Base-by-base conservation (phyloP, 2,329 filamentous ascomycete genomes). In the Penicillium sp. region DNA sequence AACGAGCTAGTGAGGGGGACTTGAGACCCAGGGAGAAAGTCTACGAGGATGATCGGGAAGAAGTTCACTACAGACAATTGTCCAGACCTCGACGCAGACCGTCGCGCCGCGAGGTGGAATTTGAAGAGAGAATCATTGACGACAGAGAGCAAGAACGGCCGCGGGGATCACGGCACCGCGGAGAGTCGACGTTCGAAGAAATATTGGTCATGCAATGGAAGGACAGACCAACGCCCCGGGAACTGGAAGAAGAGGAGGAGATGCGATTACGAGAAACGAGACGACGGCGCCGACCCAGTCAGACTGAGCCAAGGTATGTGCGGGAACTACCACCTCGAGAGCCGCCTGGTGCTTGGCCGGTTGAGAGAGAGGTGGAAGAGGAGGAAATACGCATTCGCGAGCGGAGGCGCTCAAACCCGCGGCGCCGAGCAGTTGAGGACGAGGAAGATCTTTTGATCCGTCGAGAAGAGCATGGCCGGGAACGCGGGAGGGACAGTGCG, bases 371-470 rank as follows among this genome's bases (percentile, higher is more conserved):
- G 22, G 42, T 58, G 59, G 70, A 68, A 37, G 69, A 73, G 54
- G 58, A 60, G 14, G 48, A 57, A 13, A 30, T 43, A 6, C 58
- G 33, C 6, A 54, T 48, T 30, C 61, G 66, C 40, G 67, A 65
- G 30, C 65, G 65, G 11, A 63, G 62, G 26, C 59, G 55, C 25
- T 43, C 49, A 16, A 62, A 63, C 37, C 42, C 52, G 4, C 67
- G 61, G 26, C 57, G 37, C 16, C 57, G 57, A 11, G 65, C 52
- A 10, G 62, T 63, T 7, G 63, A 65, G 28, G 73, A 81, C 49
- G 76, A 79, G 57, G 75, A 79, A 57, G 78, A 81, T 60, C 73
- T 81, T 56, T 74, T 78, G 58, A 70, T 77, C 38, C 76, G 77
- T 33, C 71, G 72, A 58, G 73, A 76, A 46, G 74, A 45, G 40